A percentile compares a stretch with the other conserved stretches of the same genome.
Conservation (phyloP, 139 green algal genomes). For the Closterium sp. region DNA sequence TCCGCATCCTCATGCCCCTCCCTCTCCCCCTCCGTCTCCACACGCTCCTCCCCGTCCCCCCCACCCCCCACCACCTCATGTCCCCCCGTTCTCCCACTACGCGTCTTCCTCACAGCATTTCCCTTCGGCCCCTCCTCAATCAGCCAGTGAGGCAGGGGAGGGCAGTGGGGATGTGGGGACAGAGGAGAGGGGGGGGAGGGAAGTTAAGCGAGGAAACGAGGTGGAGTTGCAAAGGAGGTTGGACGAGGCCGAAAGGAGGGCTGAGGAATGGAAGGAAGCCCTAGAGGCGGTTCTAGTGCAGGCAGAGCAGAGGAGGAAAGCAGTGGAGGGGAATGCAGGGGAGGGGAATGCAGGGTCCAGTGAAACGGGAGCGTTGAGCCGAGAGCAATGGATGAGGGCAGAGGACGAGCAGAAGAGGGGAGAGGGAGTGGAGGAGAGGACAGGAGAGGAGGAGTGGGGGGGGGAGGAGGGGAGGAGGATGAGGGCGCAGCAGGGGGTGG, state of each 20-base stretch:
- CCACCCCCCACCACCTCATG: neutral
- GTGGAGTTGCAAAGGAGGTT: no score
- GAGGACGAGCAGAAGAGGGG: no score
- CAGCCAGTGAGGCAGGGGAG: no score
- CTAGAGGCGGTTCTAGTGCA: no score
- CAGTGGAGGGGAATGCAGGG: neutral
- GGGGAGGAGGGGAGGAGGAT: neutral
- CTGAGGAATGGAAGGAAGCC: no score
- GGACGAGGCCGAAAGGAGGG: no score
- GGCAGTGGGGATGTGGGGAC: neutral
- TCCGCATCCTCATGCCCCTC: neutral
- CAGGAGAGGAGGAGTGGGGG: neutral
- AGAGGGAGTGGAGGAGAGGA: neutral
- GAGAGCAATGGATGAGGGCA: no score
- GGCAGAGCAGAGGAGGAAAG: no score
- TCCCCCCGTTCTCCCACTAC: neutral
- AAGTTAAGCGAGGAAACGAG: neutral
- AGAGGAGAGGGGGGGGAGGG: neutral
- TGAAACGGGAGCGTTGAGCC: no score
- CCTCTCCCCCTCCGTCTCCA: neutral
- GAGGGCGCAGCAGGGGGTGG: no score
- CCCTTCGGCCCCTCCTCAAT: neutral
- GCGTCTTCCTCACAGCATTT: no score
- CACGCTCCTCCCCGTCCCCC: neutral
- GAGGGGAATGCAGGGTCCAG: no score